Evolutionary conservation across 305 asterid genomes (phyloP), one percentile per base, ranked within the genome.

Genomic region (Striga hermonthica): DNA sequence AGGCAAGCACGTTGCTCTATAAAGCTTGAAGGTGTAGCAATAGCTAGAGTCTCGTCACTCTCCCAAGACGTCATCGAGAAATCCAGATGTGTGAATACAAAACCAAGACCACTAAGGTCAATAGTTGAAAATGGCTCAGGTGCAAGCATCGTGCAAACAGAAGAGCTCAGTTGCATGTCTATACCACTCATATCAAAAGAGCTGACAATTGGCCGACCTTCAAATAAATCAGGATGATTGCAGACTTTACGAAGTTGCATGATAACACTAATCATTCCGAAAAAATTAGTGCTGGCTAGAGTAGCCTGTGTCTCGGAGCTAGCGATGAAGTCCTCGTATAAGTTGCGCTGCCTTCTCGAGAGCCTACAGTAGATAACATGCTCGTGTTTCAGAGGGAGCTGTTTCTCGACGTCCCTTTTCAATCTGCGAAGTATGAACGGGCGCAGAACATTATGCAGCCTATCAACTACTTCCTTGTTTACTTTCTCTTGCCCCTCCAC

Each of bases 191-290:
- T 91, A 76, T 94, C 99, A 64, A 75, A 87, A 36, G 99, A 94
- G 75, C 99, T 94, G 71, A 94, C 88, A 78, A 94, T 94, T 57
- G 99, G 98, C 47, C 98, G 97, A 13, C 99, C 97, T 84, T 94
- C 99, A 78, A 94, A 94, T 76, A 94, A 79, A 84, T 94, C 99
- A 69, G 99, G 99, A 74, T 94, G 99, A 76, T 94, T 94, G 83
- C 99, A 94, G 77, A 94, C 99, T 78, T 94, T 94, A 61, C 99
- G 97, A 65, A 94, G 98, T 79, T 94, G 99, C 99, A 94, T 94
- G 70, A 94, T 94, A 49, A 94, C 93, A 76, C 99, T 86, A 70
- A 94, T 91, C 98, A 94, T 94, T 73, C 96, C 99, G 81, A 94
- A 94, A 73, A 81, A 94, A 78, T 87, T 94, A 47, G 97, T 49